Conservation (phyloP, 805 yeast genomes). For the Clavispora phyllophila region DNA sequence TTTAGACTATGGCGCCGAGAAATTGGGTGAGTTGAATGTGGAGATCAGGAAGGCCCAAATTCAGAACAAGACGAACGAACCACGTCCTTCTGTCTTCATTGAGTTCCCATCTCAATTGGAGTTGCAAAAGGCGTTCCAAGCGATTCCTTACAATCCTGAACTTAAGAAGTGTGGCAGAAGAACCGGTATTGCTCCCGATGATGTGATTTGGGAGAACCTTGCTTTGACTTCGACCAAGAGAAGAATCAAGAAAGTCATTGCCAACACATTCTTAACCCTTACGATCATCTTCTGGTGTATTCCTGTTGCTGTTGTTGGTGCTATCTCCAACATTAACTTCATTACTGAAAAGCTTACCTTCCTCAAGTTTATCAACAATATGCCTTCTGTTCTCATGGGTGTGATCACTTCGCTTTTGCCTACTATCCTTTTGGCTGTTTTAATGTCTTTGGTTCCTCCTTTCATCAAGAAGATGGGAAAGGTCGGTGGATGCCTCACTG, state of each 20-base stretch:
- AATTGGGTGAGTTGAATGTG: constrained; percentile 62
- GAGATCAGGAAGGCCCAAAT: constrained; percentile 59
- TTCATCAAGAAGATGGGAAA: constrained; percentile 74
- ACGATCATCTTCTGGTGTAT: constrained; percentile 89
- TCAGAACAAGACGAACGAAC: constrained; percentile 45
- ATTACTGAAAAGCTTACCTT: constrained; percentile 69
- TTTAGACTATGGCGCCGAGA: constrained; percentile 63
- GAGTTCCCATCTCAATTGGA: constrained; percentile 83
- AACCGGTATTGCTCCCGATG: constrained; percentile 73
- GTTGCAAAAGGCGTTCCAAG: constrained; percentile 84
- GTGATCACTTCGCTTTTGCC: constrained; percentile 86
- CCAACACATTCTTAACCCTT: constrained; percentile 58
- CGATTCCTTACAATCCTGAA: constrained; percentile 54
- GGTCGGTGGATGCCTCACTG: constrained; percentile 64
- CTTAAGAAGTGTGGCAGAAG: constrained; percentile 43
- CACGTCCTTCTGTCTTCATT: constrained; percentile 66
- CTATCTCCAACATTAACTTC: constrained; percentile 78
- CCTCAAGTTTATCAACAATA: constrained; percentile 66
- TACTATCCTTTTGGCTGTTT: constrained; percentile 68
- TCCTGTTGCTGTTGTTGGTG: constrained; percentile 97
- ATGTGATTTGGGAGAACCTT: constrained; percentile 78
- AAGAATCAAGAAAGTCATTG: constrained; percentile 49
- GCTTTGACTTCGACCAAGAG: constrained; percentile 55
- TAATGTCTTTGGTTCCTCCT: constrained; percentile 85
- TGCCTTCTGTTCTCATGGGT: constrained; percentile 72